These are phyloP conservation scores for Pichia cephalocereana DNA, from an alignment of 805 yeast species.

Conservation along the genomic window DNA sequence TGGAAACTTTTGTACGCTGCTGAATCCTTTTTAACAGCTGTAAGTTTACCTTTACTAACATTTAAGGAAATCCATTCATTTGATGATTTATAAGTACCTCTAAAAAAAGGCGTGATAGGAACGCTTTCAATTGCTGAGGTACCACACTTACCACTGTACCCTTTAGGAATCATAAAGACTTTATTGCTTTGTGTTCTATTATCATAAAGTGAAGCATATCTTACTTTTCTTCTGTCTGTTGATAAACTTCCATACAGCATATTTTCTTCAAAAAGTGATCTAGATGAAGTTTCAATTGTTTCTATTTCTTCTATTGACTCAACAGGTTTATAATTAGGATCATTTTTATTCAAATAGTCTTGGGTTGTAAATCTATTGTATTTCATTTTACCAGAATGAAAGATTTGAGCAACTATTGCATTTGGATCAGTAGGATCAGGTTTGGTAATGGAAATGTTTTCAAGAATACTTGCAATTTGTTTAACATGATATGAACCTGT, in stretches of 20 bases:
- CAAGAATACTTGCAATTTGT: conserved; percentile 8
- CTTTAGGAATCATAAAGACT: conserved; percentile 4
- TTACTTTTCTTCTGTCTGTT: conserved; percentile 3
- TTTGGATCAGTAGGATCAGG: conserved; percentile 13
- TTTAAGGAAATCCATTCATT: neutral
- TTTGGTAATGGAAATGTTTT: conserved; percentile 13
- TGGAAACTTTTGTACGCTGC: neutral
- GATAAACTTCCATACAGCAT: conserved; percentile 1
- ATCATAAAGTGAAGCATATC: neutral
- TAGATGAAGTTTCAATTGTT: neutral
- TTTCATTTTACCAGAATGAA: conserved; percentile 54
- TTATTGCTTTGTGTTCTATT: neutral
- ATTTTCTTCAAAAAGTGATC: conserved; percentile 8
- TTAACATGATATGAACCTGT: conserved; percentile 35
- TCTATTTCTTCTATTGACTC: neutral
- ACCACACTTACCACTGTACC: conserved; percentile 1
- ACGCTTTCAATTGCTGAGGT: neutral
- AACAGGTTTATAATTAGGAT: conserved; percentile 1
- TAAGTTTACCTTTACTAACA: neutral
- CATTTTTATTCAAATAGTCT: conserved; percentile 4
- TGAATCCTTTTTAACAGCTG: neutral
- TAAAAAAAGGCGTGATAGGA: neutral
- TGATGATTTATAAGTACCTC: neutral
- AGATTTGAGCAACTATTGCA: conserved; percentile 9
- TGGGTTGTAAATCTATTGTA: conserved; percentile 42